phyloP scores from a whole-genome alignment of 306 rosid genomes.

The Vigna angularis region DNA sequence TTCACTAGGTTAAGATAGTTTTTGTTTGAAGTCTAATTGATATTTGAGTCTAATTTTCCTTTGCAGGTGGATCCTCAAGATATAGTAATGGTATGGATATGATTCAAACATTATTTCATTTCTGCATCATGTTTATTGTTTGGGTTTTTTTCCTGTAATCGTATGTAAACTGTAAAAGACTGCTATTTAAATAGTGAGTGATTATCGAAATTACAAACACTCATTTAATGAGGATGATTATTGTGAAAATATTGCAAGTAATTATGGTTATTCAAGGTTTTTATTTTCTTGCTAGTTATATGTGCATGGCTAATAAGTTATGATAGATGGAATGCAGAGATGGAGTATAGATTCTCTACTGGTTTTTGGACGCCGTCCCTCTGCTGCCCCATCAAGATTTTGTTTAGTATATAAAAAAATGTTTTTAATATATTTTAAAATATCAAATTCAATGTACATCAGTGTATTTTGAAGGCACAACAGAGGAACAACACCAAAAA shows the following conservation, averaged over 20 bases:
- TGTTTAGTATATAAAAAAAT: too few species aligned
- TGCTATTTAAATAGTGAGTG: slow-evolving; percentile 25
- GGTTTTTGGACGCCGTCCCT: too few species aligned
- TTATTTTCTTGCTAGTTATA: slow-evolving; percentile 18
- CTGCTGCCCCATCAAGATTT: too few species aligned
- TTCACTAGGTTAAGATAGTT: slow-evolving; percentile 26
- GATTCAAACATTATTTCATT: slow-evolving; percentile 34
- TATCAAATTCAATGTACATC: too few species aligned
- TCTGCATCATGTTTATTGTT: slow-evolving; percentile 27
- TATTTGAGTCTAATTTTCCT: slow-evolving; percentile 29
- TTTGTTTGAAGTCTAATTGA: slow-evolving; percentile 40
- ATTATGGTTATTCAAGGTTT: background rate
- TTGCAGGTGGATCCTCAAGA: slow-evolving; percentile 99
- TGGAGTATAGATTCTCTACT: too few species aligned
- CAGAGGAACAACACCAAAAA: too few species aligned
- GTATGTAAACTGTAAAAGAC: slow-evolving; percentile 16
- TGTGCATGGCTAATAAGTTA: background rate
- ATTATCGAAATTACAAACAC: background rate
- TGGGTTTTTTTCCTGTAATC: slow-evolving; percentile 32
- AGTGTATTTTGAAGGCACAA: too few species aligned
- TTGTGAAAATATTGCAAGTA: background rate
- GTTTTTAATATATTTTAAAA: too few species aligned
- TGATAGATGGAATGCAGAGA: background rate
- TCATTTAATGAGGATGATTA: slow-evolving; percentile 18
- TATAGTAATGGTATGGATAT: slow-evolving; percentile 84